Percentiles rank a stretch among this genome's conserved stretches.
These are phyloP conservation scores for Diutina scorzettiae DNA, from an alignment of 1,139 yeast genomes.

Conservation along the genomic window DNA sequence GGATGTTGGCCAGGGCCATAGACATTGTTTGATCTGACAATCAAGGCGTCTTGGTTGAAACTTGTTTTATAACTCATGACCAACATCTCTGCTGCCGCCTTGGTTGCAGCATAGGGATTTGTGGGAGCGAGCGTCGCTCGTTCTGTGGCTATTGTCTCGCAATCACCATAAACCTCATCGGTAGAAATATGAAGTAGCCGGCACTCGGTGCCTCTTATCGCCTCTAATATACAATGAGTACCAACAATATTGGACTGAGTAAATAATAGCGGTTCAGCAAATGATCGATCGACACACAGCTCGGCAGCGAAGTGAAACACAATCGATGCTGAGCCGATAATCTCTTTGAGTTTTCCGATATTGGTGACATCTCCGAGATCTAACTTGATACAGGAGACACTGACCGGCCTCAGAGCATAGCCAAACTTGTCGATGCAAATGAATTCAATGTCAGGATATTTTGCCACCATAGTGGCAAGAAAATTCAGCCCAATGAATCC, in stretches of 20 bases:
- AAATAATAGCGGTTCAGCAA: conserved; percentile 32
- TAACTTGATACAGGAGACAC: conserved; percentile 17
- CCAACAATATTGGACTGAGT: conserved; percentile 37
- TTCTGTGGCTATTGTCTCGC: conserved; percentile 12
- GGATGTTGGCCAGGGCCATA: conserved; percentile 48
- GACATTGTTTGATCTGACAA: conserved; percentile 41
- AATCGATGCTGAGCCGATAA: conserved; percentile 18
- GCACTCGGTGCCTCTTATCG: conserved; percentile 8
- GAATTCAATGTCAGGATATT: conserved; percentile 27
- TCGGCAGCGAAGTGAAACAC: conserved; percentile 49
- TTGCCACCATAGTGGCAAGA: conserved; percentile 24
- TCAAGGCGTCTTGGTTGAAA: conserved; percentile 30
- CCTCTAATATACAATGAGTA: conserved; percentile 39
- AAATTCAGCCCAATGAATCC: conserved; percentile 49
- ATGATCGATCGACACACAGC: conserved; percentile 45
- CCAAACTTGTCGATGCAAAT: conserved; percentile 38
- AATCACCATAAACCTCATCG: conserved; percentile 49
- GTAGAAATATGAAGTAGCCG: conserved; percentile 43
- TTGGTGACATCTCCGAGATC: conserved; percentile 23
- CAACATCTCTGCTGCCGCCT: conserved; percentile 44
- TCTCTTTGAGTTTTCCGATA: conserved; percentile 7
- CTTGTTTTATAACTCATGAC: conserved; percentile 35
- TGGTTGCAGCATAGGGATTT: conserved; percentile 50
- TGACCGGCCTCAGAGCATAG: conserved; percentile 18
- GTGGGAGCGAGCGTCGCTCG: conserved; percentile 36